Percentiles rank a stretch among this genome's conserved stretches.
Conservation (phyloP, 495 filamentous ascomycete species). For the Apiosordaria backusii region DNA sequence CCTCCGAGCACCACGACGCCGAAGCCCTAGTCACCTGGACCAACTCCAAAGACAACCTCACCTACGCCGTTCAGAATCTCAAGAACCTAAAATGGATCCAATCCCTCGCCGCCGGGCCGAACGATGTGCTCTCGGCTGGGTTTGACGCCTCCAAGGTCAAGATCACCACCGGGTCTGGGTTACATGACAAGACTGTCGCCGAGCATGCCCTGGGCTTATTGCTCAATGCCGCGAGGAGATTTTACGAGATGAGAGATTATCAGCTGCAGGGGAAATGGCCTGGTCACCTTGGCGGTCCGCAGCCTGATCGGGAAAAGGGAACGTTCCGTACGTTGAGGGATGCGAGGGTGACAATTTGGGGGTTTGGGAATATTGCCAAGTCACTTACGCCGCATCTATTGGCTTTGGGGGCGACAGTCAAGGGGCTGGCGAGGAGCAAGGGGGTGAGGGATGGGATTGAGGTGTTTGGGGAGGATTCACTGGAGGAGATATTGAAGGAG, state of each 20-base stretch:
- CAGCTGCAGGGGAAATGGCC: constrained; percentile 54
- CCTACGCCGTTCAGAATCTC: constrained; percentile 47
- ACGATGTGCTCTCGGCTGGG: constrained; percentile 56
- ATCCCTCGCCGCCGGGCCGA: constrained; percentile 57
- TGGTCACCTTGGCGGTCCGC: constrained; percentile 53
- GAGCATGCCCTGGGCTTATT: constrained; percentile 56
- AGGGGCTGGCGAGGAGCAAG: constrained; percentile 47
- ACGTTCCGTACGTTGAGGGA: constrained; percentile 53
- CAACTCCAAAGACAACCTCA: constrained; percentile 52
- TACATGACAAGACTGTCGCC: constrained; percentile 59
- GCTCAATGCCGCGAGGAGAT: constrained; percentile 47
- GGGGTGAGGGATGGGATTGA: constrained; percentile 57
- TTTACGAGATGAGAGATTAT: constrained; percentile 57
- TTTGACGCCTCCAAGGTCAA: constrained; percentile 44
- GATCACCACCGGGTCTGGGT: constrained; percentile 56
- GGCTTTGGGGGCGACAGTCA: constrained; percentile 49
- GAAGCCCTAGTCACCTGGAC: constrained; percentile 55
- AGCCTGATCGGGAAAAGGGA: constrained; percentile 46
- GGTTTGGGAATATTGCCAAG: constrained; percentile 82
- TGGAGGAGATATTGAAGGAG: constrained; percentile 57
- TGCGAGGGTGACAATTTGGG: constrained; percentile 58
- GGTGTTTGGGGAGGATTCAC: constrained; percentile 45
- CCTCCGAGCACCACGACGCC: constrained; percentile 51
- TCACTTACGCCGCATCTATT: constrained; percentile 67
- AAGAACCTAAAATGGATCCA: constrained; percentile 58